Evolutionary conservation across 495 filamentous ascomycete species (phyloP).

Genomic region (Gamarada debralockiae): DNA sequence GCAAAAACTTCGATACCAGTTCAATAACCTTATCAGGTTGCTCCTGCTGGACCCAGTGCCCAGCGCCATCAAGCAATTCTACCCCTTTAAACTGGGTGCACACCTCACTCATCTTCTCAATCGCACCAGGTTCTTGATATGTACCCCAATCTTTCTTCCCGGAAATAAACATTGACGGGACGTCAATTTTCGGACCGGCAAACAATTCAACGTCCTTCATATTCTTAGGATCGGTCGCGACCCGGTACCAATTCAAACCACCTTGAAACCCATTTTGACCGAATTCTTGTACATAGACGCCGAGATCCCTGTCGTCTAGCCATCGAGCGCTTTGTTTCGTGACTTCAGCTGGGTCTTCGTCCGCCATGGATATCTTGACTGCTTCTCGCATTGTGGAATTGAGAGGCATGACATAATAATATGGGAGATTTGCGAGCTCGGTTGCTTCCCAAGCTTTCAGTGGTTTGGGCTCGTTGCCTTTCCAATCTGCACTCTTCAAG

Average conservation of each 20-base stretch:
- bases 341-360: conserved; percentile 34
- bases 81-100: conserved; percentile 48
- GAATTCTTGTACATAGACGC: conserved; percentile 58
- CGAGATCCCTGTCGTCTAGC: conserved; percentile 53
- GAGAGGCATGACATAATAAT: conserved; percentile 66
- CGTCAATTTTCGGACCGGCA: conserved; percentile 59
- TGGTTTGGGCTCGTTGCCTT: conserved; percentile 46
- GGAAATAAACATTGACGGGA: conserved; percentile 54
- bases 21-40: conserved; percentile 49
- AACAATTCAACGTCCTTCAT: conserved; percentile 53
- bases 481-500: conserved; percentile 61
- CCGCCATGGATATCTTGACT: conserved; percentile 47
- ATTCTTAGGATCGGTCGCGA: conserved; percentile 45
- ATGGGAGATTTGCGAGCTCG: conserved; percentile 54
- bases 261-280: conserved; percentile 67
- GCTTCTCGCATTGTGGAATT: conserved; percentile 53
- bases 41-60: conserved; percentile 69
- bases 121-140: conserved; percentile 59
- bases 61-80: conserved; percentile 52
- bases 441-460: conserved; percentile 50
- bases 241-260: conserved; percentile 66
- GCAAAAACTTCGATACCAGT: conserved; percentile 45
- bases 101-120: conserved; percentile 52
- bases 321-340: conserved; percentile 33
- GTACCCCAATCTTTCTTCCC: conserved; percentile 64